Percentiles rank a stretch among this genome's conserved stretches.
Evolutionary conservation across 2,329 filamentous ascomycete species (phyloP).

Genomic region (Pseudovirgaria hyperparasitica): DNA sequence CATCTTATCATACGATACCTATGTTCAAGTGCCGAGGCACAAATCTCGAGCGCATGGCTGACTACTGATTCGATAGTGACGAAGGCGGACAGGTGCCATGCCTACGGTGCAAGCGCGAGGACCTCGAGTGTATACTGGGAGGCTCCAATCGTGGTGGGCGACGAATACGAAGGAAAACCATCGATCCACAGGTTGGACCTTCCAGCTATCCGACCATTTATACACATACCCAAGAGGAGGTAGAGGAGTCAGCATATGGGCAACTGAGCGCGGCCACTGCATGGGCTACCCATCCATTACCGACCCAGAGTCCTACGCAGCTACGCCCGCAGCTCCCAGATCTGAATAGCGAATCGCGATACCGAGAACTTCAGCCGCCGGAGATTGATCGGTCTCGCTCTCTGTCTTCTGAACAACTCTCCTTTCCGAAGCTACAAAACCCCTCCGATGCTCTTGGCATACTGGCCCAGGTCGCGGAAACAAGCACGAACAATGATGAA

Average conservation of each 20-base stretch:
- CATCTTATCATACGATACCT: too few relatives aligned
- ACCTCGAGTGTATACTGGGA: constrained; percentile 45
- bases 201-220: constrained; percentile 3
- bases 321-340: constrained; percentile 11
- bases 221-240: constrained; percentile 5
- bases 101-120: constrained; percentile 43
- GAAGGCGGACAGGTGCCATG: constrained; percentile 40
- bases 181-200: constrained; percentile 13
- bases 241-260: constrained; percentile 11
- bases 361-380: constrained; percentile 12
- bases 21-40: too few relatives aligned
- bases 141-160: constrained; percentile 47
- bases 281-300: constrained; percentile 10
- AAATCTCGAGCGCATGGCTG: too few relatives aligned
- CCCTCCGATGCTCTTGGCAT: constrained; percentile 37
- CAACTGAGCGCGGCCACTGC: constrained; percentile 22
- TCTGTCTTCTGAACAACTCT: constrained; percentile 19
- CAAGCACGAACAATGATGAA: constrained; percentile 17
- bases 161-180: constrained; percentile 40
- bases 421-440: constrained; percentile 33
- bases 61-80: constrained; percentile 19
- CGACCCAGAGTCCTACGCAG: too few relatives aligned
- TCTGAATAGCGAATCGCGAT: constrained; percentile 9
- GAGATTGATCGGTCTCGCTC: constrained; percentile 12
- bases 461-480: constrained; percentile 32